A percentile compares a stretch with the other conserved stretches of the same genome.
These are phyloP conservation scores for carrot (Daucus carota) DNA, from an alignment of 129 eudicot species.

Conservation along the genomic window DH1_v3.0 NC_030389.2:10808001-10808500, in stretches of 20 bases:
- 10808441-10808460: slow-evolving; percentile 1
- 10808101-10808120: slow-evolving; percentile 22
- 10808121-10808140: slow-evolving; percentile 34
- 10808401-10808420: slow-evolving; percentile 3
- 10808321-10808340: slow-evolving; percentile 9
- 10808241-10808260: slow-evolving; percentile 42
- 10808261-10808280: slow-evolving; percentile 66
- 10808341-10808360: slow-evolving; percentile 17
- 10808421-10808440: slow-evolving; percentile 22
- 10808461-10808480: background rate
- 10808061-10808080: slow-evolving; percentile 51
- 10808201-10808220: slow-evolving; percentile 37
- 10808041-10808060: slow-evolving; percentile 52
- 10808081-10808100: slow-evolving; percentile 29
- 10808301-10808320: slow-evolving; percentile 18
- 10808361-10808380: background rate
- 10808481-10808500: slow-evolving; percentile 14
- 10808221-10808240: slow-evolving; percentile 45
- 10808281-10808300: slow-evolving; percentile 48
- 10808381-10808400: background rate
- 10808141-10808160: slow-evolving; percentile 49
- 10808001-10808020: slow-evolving; percentile 66
- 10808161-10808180: slow-evolving; percentile 38
- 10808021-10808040: slow-evolving; percentile 43
- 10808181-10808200: slow-evolving; percentile 37